Base-by-base conservation (phyloP, 1,139 yeast genomes). In the Hanseniaspora gamundiae region DNA sequence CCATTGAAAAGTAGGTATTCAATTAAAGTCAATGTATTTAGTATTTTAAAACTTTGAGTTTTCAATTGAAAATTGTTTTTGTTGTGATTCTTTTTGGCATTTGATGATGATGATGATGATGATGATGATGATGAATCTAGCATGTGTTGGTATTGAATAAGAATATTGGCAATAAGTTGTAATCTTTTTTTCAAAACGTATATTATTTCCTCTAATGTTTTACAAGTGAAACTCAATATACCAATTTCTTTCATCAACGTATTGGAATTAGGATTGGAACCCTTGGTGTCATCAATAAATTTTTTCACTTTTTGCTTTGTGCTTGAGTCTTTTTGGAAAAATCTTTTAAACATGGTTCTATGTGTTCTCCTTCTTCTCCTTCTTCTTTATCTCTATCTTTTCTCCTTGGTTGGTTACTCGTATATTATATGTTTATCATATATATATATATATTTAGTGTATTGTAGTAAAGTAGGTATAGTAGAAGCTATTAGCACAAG, bases 191-290 rank as follows among this genome's bases (percentile, higher is more conserved):
- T 51, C n/a, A 59, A 31, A 11, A 59, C 57, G 29, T 51, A 54
- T 10, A 51, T 48, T 16, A 59, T 55, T 41, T 59, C 64, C 36
- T 53, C 52, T 28, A 58, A 41, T 2, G 62, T 57, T 48, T 55
- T 57, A 17, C 56, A 49, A 46, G 56, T 57, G 39, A 58, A 59
- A 2, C 62, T 59, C 30, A 59, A 45, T 2, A 58, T 56, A n/a
- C 60, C 55, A 8, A 59, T 54, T 44, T 59, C 62, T 47, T 54
- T 58, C 62, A 59, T 59, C 31, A 59, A 45, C 4, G 64, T 51
- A 11, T 60, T 61, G 16, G 38, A 20, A 5, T 20, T 35, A 2
- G 59, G 26, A 24, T 30, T 58, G 7, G 60, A 58, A 27, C 61
- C 60, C 19, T 48, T 44, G 16, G 40, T 47, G 40, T 57, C 62